Conservation (phyloP, 73 alveolate species). For the Diophrys appendiculata region DNA sequence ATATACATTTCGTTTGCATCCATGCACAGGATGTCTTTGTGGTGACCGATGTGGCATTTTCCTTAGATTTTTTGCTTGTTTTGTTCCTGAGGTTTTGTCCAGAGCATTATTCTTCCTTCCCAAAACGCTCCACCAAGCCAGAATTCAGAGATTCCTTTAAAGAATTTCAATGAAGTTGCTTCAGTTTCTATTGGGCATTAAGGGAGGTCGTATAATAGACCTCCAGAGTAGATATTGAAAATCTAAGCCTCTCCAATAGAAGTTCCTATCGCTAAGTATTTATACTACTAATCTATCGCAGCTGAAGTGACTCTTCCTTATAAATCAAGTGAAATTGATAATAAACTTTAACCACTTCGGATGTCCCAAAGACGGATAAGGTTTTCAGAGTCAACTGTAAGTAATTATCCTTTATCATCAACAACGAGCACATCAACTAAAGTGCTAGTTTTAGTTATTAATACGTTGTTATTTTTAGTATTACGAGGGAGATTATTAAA, state of each 20-base stretch:
- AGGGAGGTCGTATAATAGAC: slow-evolving; percentile 60
- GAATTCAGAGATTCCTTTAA: slow-evolving; percentile 61
- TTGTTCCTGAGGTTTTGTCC: slow-evolving; percentile 65
- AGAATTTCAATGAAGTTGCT: slow-evolving; percentile 47
- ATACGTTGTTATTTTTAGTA: slow-evolving; percentile 26
- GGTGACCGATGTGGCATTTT: slow-evolving; percentile 60
- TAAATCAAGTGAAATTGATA: slow-evolving; percentile 29
- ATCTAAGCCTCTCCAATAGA: slow-evolving; percentile 47
- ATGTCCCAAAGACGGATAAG: slow-evolving; percentile 57
- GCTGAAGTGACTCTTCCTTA: slow-evolving; percentile 59
- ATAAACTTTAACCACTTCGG: slow-evolving; percentile 20
- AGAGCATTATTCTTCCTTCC: slow-evolving; percentile 67
- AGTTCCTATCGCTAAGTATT: slow-evolving; percentile 54
- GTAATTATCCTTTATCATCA: slow-evolving; percentile 4
- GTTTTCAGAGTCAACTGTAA: slow-evolving; percentile 59
- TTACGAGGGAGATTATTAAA: slow-evolving; percentile 1
- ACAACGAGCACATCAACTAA: slow-evolving; percentile 29
- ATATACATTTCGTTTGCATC: slow-evolving; percentile 49
- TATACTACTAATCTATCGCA: slow-evolving; percentile 23
- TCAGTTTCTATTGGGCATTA: slow-evolving; percentile 37
- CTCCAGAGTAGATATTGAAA: slow-evolving; percentile 55
- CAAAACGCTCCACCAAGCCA: slow-evolving; percentile 66
- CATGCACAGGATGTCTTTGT: slow-evolving; percentile 50
- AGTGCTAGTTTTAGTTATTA: slow-evolving; percentile 38
- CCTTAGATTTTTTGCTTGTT: slow-evolving; percentile 45